Evolutionary conservation across 2,329 filamentous ascomycete genomes (phyloP).

Genomic region (Aspergillus sojae): DNA sequence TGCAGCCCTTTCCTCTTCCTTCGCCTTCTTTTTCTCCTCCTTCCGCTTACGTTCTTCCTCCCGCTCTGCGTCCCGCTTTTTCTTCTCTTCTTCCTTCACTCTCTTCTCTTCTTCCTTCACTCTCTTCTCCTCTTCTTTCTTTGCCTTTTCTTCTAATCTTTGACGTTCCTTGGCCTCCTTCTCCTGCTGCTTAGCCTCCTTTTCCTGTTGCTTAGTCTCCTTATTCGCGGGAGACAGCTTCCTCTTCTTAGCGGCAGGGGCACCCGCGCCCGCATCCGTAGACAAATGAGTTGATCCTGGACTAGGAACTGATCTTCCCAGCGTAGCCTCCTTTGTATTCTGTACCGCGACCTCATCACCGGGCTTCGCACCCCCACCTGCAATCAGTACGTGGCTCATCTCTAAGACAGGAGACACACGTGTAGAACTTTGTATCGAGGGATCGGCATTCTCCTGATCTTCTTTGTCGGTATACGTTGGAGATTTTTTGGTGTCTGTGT

Average conservation of each 20-base stretch:
- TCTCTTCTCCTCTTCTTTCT: constrained; percentile 28
- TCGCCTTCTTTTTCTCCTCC: constrained; percentile 41
- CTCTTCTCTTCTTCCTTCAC: constrained; percentile 20
- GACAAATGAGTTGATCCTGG: not conserved
- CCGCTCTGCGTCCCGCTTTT: constrained; percentile 31
- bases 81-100: constrained; percentile 52
- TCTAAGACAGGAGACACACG: not conserved
- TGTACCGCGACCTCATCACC: not conserved
- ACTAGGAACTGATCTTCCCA: not conserved
- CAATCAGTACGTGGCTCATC: constrained; percentile 2
- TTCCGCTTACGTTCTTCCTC: constrained; percentile 39
- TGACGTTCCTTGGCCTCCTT: constrained; percentile 16
- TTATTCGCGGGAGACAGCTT: constrained; percentile 36
- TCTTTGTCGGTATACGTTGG: constrained; percentile 14
- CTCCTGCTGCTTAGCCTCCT: constrained; percentile 28
- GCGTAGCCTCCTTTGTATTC: not conserved
- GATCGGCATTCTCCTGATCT: constrained; percentile 27
- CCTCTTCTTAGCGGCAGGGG: constrained; percentile 32
- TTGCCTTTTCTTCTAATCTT: not conserved
- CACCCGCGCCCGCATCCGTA: constrained; percentile 1
- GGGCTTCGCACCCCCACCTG: not conserved
- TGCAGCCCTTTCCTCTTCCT: constrained; percentile 52
- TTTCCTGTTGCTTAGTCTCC: constrained; percentile 26
- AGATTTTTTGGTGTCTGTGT: constrained; percentile 4
- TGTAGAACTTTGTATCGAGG: not conserved